These are phyloP conservation scores for Botrytis tulipae DNA, from an alignment of 2,329 filamentous ascomycete species.

Conservation along the genomic window DNA sequence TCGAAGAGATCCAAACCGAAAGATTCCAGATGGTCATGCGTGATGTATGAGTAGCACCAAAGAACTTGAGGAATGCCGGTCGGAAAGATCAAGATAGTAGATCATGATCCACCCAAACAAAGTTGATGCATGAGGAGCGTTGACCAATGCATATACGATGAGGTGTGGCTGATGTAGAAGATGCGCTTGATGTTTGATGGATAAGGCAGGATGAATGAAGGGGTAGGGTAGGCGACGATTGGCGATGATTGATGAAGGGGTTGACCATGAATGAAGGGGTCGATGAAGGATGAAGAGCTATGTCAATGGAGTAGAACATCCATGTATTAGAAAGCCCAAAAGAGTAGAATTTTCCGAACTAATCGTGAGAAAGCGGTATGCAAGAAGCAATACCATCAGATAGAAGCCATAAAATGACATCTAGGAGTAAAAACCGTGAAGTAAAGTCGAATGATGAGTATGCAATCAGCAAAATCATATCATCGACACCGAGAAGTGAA, in stretches of 20 bases:
- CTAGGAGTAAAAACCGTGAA: neutral
- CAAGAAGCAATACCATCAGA: neutral
- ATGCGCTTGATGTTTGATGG: neutral
- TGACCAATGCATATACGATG: neutral
- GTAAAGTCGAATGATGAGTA: neutral
- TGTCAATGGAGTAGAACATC: neutral
- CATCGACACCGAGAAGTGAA: neutral
- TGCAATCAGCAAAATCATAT: neutral
- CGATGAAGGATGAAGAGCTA: neutral
- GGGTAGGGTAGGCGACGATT: neutral
- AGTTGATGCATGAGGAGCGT: neutral
- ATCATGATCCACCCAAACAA: neutral
- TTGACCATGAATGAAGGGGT: neutral
- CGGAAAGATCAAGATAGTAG: neutral
- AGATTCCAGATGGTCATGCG: neutral
- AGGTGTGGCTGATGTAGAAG: neutral
- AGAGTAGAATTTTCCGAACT: neutral
- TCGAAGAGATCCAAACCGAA: neutral
- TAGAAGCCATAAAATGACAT: neutral
- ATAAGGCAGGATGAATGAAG: neutral
- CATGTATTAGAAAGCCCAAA: neutral
- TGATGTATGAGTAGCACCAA: neutral
- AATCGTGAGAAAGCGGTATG: neutral
- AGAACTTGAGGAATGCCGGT: neutral
- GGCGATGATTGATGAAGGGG: neutral